Conservation (phyloP, 257 asterid species). For the Lavandula angustifolia region DNA sequence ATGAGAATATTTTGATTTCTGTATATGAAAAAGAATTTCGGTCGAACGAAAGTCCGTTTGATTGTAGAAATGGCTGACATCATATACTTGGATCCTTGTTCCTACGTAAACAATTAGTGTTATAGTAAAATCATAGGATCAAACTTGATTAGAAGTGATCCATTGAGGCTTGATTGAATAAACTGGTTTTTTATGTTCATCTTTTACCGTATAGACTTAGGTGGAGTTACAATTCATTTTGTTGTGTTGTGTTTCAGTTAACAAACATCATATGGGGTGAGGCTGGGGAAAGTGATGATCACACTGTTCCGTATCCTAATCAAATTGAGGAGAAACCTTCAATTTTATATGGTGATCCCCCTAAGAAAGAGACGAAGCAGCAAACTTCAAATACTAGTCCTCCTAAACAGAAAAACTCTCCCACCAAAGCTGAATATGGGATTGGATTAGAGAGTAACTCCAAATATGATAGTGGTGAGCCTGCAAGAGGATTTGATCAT, state of each 20-base stretch:
- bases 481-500: slow-evolving; percentile 37
- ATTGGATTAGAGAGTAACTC: slow-evolving; percentile 42
- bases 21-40: neutral
- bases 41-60: neutral
- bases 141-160: neutral
- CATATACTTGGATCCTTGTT: neutral
- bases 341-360: slow-evolving; percentile 42
- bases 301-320: slow-evolving; percentile 76
- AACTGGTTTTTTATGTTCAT: no score
- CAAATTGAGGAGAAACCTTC: slow-evolving; percentile 50
- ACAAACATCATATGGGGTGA: slow-evolving; percentile 83
- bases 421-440: slow-evolving; percentile 37
- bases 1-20: neutral
- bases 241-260: slow-evolving; percentile 54
- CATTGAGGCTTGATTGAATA: neutral
- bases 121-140: neutral
- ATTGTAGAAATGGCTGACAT: neutral
- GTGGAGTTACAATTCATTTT: slow-evolving; percentile 24
- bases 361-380: slow-evolving; percentile 53
- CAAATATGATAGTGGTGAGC: slow-evolving; percentile 41
- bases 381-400: slow-evolving; percentile 41
- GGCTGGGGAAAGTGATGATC: slow-evolving; percentile 70
- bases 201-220: no score
- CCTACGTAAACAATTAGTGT: neutral
- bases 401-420: slow-evolving; percentile 47